Evolutionary conservation across 2,329 filamentous ascomycete genomes (phyloP).

Genomic region (Diaporthe citrichinensis): DNA sequence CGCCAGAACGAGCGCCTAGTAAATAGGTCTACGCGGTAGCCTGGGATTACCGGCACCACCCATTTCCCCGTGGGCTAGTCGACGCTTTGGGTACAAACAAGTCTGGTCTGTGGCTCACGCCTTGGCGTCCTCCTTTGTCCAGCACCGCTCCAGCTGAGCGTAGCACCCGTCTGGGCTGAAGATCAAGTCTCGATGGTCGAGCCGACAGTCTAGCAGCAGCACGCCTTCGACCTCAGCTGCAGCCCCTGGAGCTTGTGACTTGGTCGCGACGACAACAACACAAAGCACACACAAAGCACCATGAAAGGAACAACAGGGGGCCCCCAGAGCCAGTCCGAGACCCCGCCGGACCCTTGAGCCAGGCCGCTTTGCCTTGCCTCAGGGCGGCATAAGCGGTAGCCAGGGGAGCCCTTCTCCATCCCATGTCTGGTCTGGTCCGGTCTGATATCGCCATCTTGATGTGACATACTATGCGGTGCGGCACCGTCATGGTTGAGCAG

Average conservation of each 20-base stretch:
- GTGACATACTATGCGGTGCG: slow-evolving; percentile 26
- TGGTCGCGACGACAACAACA: slow-evolving; percentile 2
- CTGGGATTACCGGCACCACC: neutral
- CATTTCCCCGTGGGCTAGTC: slow-evolving; percentile 10
- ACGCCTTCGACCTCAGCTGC: neutral
- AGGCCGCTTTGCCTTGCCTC: slow-evolving; percentile 20
- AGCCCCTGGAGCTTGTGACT: slow-evolving; percentile 10
- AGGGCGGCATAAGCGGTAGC: slow-evolving; percentile 22
- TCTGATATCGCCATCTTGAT: slow-evolving; percentile 32
- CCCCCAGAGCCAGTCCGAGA: slow-evolving; percentile 11
- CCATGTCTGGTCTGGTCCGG: slow-evolving; percentile 23
- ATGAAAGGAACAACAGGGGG: slow-evolving; percentile 17
- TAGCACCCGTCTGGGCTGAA: slow-evolving; percentile 13
- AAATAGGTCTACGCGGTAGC: neutral
- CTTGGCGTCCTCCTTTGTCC: slow-evolving; percentile 23
- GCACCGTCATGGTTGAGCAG: slow-evolving; percentile 22
- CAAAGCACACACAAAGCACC: neutral
- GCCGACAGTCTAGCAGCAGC: neutral
- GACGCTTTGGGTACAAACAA: slow-evolving; percentile 12
- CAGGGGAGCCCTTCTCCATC: slow-evolving; percentile 23
- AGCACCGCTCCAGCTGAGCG: slow-evolving; percentile 10
- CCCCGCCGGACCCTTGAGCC: slow-evolving; percentile 14
- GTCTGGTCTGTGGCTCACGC: neutral
- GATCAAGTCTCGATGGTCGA: neutral
- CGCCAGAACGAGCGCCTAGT: slow-evolving; percentile 16